Conservation (phyloP, 2,329 filamentous ascomycete species). For the Dactylonectria macrodidyma region DNA sequence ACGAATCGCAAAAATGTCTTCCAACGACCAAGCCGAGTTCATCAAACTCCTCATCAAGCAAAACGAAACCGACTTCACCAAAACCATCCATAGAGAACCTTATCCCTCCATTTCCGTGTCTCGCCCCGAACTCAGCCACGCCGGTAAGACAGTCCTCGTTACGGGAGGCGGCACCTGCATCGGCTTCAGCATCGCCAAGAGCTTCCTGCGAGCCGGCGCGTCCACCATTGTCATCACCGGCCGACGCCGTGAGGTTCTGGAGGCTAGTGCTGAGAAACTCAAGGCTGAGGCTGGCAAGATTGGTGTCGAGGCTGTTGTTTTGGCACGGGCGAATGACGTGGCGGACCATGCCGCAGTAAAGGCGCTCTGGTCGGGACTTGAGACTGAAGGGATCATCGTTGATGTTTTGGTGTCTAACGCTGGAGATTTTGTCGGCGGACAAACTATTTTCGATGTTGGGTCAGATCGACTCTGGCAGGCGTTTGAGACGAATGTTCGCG, state of each 20-base stretch:
- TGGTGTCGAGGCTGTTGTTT: conserved; percentile 32
- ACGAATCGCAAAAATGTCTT: background rate
- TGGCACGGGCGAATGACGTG: conserved; percentile 44
- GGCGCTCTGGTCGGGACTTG: conserved; percentile 48
- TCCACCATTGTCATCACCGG: conserved; percentile 57
- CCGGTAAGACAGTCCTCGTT: conserved; percentile 71
- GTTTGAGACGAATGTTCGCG: conserved; percentile 37
- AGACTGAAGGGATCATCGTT: conserved; percentile 40
- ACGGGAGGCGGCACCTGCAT: conserved; percentile 76
- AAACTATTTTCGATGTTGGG: conserved; percentile 33
- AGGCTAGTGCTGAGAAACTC: conserved; percentile 36
- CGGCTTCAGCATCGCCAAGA: conserved; percentile 73
- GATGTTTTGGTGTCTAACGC: conserved; percentile 52
- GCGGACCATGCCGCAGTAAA: conserved; percentile 38
- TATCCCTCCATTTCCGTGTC: conserved; percentile 56
- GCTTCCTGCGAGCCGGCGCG: conserved; percentile 62
- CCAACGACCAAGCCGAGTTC: conserved; percentile 5
- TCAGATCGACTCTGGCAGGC: conserved; percentile 27
- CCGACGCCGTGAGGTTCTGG: conserved; percentile 48
- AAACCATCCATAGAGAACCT: conserved; percentile 46
- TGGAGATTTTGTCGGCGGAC: conserved; percentile 23
- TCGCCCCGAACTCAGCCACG: conserved; percentile 57
- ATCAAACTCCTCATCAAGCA: conserved; percentile 18
- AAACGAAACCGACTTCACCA: conserved; percentile 25
- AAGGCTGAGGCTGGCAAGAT: conserved; percentile 40